Evolutionary conservation across 2,329 filamentous ascomycete genomes (phyloP).

Genomic region (Nothophaeocryptopus gaeumannii): DNA sequence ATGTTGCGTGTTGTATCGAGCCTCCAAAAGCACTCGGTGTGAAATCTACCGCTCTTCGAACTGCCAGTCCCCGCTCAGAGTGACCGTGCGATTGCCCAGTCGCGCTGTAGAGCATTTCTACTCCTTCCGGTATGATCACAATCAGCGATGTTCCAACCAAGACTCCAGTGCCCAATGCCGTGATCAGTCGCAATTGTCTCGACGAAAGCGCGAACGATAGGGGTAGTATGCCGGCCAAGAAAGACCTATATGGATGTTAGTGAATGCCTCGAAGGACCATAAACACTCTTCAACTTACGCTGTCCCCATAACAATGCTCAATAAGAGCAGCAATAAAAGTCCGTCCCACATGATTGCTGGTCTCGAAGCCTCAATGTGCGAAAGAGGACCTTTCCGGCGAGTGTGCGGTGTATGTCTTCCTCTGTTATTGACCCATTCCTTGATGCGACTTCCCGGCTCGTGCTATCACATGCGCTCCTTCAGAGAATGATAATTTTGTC

Average conservation of each 20-base stretch:
- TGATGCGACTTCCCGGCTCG: too few species aligned
- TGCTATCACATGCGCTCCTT: too few species aligned
- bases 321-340: slow-evolving; percentile 61
- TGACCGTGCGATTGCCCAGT: slow-evolving; percentile 24
- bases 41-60: neutral
- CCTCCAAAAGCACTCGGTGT: neutral
- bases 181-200: slow-evolving; percentile 83
- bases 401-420: neutral
- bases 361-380: neutral
- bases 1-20: neutral
- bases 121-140: slow-evolving; percentile 94
- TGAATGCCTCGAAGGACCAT: slow-evolving; percentile 3
- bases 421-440: too few species aligned
- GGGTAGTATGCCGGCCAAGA: slow-evolving; percentile 86
- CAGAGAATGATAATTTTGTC: too few species aligned
- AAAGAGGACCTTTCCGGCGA: neutral
- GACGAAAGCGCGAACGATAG: slow-evolving; percentile 83
- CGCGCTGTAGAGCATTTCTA: slow-evolving; percentile 78
- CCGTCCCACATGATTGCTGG: slow-evolving; percentile 54
- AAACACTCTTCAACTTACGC: slow-evolving; percentile 49
- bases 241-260: slow-evolving; percentile 64
- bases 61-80: slow-evolving; percentile 8
- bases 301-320: slow-evolving; percentile 64
- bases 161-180: slow-evolving; percentile 88
- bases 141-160: slow-evolving; percentile 93